These are phyloP conservation scores for Peronosclerospora sorghi DNA, from an alignment of 352 stramenopile genomes.

Conservation along the genomic window DNA sequence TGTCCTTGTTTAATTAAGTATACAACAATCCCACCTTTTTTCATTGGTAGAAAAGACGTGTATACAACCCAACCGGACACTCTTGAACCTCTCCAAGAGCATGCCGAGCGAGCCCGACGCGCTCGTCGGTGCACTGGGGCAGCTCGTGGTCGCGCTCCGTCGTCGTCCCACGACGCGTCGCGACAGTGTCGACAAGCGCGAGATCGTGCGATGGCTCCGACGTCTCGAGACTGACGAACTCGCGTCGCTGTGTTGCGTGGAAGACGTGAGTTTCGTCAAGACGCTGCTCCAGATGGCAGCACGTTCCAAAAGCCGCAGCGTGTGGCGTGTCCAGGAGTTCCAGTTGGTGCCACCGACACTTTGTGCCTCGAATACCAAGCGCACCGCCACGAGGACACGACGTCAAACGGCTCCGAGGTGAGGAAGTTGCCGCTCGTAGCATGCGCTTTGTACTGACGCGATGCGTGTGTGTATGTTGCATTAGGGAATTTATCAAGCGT, in stretches of 20 bases:
- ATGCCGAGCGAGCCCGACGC: slow-evolving; percentile 16
- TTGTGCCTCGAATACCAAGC: slow-evolving; percentile 3
- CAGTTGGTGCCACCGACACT: slow-evolving; percentile 26
- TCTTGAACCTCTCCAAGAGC: background rate
- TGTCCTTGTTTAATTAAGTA: slow-evolving; percentile 17
- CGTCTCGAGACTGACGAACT: slow-evolving; percentile 29
- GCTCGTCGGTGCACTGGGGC: slow-evolving; percentile 46
- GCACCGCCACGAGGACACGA: slow-evolving; percentile 3
- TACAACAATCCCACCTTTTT: background rate
- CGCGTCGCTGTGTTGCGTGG: slow-evolving; percentile 48
- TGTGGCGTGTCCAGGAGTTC: slow-evolving; percentile 32
- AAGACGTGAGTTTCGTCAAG: slow-evolving; percentile 66
- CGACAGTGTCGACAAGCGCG: slow-evolving; percentile 19
- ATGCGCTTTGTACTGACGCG: no score
- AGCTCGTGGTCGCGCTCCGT: slow-evolving; percentile 37
- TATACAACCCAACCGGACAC: no score
- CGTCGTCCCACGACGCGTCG: slow-evolving; percentile 3
- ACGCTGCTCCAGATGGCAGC: slow-evolving; percentile 61
- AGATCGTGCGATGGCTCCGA: slow-evolving; percentile 42
- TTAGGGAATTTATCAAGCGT: slow-evolving; percentile 47
- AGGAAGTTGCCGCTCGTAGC: no score
- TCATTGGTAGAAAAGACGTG: background rate
- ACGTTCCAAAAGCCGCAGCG: slow-evolving; percentile 6
- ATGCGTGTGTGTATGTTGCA: no score
- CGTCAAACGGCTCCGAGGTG: slow-evolving; percentile 11